These are phyloP conservation scores for Pogostemon cablin DNA, from an alignment of 257 asterid genomes.

Conservation along the genomic window DNA sequence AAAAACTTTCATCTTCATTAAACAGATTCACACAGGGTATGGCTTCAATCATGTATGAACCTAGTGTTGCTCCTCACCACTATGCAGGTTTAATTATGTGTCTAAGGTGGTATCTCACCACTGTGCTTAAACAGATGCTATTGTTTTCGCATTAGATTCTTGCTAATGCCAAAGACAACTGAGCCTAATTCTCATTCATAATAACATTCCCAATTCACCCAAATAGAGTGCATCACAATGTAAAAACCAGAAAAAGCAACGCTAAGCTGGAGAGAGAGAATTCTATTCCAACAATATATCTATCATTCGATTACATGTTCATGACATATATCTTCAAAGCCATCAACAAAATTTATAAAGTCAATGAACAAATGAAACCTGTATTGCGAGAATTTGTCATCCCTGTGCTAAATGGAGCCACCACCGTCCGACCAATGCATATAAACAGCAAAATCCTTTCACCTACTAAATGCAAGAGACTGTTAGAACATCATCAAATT, in stretches of 20 bases:
- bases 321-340: slow-evolving; percentile 26
- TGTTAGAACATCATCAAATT: slow-evolving; percentile 84
- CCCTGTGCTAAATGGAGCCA: slow-evolving; percentile 16
- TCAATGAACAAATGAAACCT: slow-evolving; percentile 42
- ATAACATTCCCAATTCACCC: neutral
- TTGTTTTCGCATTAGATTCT: neutral
- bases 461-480: slow-evolving; percentile 21
- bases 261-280: slow-evolving; percentile 8
- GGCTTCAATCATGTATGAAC: neutral
- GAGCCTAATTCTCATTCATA: slow-evolving; percentile 6
- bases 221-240: neutral
- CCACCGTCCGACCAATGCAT: slow-evolving; percentile 23
- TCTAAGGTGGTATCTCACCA: neutral
- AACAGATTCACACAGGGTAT: neutral
- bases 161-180: slow-evolving; percentile 10
- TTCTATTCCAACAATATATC: slow-evolving; percentile 25
- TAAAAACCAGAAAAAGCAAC: slow-evolving; percentile 18
- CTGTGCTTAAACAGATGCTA: neutral
- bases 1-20: neutral
- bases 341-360: slow-evolving; percentile 28
- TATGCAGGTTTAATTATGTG: neutral
- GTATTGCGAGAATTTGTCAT: slow-evolving; percentile 30
- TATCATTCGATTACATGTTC: slow-evolving; percentile 26
- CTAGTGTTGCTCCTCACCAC: neutral
- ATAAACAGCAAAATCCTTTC: slow-evolving; percentile 28